Conservation (phyloP, 1,139 yeast species). For the Kurtzmaniella quercitrusa region DNA sequence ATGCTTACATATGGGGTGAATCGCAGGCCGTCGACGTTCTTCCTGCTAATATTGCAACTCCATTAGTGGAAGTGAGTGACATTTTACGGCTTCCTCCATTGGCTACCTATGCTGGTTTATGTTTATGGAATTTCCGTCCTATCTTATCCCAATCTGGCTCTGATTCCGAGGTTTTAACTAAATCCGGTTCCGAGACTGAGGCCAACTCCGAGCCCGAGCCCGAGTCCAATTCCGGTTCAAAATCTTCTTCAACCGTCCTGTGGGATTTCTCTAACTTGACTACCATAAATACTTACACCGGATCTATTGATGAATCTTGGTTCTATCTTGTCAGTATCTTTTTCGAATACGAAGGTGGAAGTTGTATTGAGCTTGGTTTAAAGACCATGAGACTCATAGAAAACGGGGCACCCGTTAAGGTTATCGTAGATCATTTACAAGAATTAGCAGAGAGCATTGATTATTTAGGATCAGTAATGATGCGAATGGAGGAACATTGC, state of each 20-base stretch:
- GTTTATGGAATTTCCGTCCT: conserved; percentile 81
- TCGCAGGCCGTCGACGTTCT: conserved; percentile 62
- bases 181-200: too few species aligned
- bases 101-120: conserved; percentile 81
- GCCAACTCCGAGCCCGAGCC: too few species aligned
- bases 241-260: too few species aligned
- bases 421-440: conserved; percentile 44
- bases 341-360: conserved; percentile 79
- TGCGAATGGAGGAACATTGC: conserved; percentile 90
- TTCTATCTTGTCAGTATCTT: conserved; percentile 84
- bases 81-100: conserved; percentile 75
- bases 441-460: conserved; percentile 73
- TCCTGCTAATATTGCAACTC: conserved; percentile 67
- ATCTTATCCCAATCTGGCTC: conserved; percentile 26
- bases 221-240: too few species aligned
- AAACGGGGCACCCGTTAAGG: conserved; percentile 24
- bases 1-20: conserved; percentile 87
- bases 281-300: conserved; percentile 82
- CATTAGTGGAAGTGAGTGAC: conserved; percentile 58
- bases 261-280: conserved; percentile 66
- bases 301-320: conserved; percentile 91
- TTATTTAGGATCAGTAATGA: conserved; percentile 64
- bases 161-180: too few species aligned
- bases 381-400: conserved; percentile 19
- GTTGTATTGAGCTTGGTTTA: conserved; percentile 58